Percentiles rank a stretch among this genome's conserved stretches.
Conservation (phyloP, 768 basidiomycete genomes). For the Rhizopogon vesiculosus region DNA sequence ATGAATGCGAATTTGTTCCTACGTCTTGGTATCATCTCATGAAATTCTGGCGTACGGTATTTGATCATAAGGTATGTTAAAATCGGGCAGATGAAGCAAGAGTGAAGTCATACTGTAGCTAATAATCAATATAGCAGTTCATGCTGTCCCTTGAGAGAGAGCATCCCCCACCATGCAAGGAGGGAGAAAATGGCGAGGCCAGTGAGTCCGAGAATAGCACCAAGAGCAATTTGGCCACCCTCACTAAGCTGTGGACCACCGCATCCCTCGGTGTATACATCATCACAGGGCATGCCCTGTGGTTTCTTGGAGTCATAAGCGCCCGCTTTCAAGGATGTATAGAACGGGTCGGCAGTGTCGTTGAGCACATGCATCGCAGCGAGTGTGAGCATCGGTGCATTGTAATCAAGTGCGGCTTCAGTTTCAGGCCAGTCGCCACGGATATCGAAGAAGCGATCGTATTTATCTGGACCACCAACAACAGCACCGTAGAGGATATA, state of each 20-base stretch:
- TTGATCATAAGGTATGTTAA: neutral
- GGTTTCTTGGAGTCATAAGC: constrained; percentile 60
- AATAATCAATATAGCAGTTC: neutral
- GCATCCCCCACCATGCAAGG: constrained; percentile 29
- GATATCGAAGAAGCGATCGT: constrained; percentile 78
- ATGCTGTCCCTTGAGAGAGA: neutral
- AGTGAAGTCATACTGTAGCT: neutral
- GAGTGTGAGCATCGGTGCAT: constrained; percentile 84
- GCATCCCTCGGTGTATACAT: constrained; percentile 55
- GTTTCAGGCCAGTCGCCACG: constrained; percentile 88
- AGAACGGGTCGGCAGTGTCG: constrained; percentile 71
- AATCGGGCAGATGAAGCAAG: neutral
- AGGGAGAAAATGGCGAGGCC: constrained; percentile 52
- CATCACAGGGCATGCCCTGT: constrained; percentile 73
- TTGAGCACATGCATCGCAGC: constrained; percentile 74
- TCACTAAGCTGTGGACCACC: constrained; percentile 47
- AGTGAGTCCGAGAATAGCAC: constrained; percentile 55
- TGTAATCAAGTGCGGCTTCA: constrained; percentile 90
- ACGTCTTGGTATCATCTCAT: neutral
- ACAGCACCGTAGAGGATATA: constrained; percentile 85
- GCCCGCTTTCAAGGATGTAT: constrained; percentile 64
- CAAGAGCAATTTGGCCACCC: constrained; percentile 67
- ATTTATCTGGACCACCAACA: constrained; percentile 78
- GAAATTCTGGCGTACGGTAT: neutral
- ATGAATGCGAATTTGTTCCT: neutral